phyloP scores from a whole-genome alignment of 1,284 basidiomycete genomes.

The Hypsizygus ulmarius region DNA sequence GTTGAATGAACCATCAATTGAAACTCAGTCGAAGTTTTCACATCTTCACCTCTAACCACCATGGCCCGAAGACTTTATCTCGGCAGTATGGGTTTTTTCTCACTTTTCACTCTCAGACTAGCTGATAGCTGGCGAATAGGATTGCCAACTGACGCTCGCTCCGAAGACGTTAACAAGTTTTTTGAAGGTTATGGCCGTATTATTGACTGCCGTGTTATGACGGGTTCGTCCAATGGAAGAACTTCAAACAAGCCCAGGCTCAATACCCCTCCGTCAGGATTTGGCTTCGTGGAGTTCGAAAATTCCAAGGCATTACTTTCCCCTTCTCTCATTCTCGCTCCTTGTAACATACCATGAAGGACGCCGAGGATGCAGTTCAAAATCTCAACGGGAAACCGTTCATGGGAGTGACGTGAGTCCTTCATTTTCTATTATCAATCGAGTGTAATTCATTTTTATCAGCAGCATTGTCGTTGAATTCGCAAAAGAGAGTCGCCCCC shows the following conservation, averaged over 20 bases:
- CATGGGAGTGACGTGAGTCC: slow-evolving; percentile 77
- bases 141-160: slow-evolving; percentile 74
- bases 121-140: slow-evolving; percentile 40
- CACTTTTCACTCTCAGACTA: slow-evolving; percentile 6
- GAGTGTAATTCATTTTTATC: slow-evolving; percentile 12
- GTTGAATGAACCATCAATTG: slow-evolving; percentile 28
- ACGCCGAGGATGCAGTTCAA: slow-evolving; percentile 88
- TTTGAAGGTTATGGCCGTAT: slow-evolving; percentile 86
- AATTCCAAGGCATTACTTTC: slow-evolving; percentile 56
- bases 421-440: background rate
- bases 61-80: slow-evolving; percentile 84
- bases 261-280: slow-evolving; percentile 49
- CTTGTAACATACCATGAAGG: slow-evolving; percentile 43
- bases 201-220: slow-evolving; percentile 92
- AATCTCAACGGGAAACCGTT: slow-evolving; percentile 86
- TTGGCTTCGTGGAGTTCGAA: slow-evolving; percentile 95
- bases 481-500: slow-evolving; percentile 84
- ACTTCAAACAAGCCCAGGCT: slow-evolving; percentile 16
- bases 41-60: slow-evolving; percentile 44
- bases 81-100: slow-evolving; percentile 56
- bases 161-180: slow-evolving; percentile 79
- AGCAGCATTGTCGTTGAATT: slow-evolving; percentile 86
- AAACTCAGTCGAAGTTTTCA: slow-evolving; percentile 38
- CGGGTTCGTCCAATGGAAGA: slow-evolving; percentile 50
- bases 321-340: slow-evolving; percentile 3